These are phyloP conservation scores for Syzygium aqueum DNA, from an alignment of 345 rosid genomes.

Conservation along the genomic window DNA sequence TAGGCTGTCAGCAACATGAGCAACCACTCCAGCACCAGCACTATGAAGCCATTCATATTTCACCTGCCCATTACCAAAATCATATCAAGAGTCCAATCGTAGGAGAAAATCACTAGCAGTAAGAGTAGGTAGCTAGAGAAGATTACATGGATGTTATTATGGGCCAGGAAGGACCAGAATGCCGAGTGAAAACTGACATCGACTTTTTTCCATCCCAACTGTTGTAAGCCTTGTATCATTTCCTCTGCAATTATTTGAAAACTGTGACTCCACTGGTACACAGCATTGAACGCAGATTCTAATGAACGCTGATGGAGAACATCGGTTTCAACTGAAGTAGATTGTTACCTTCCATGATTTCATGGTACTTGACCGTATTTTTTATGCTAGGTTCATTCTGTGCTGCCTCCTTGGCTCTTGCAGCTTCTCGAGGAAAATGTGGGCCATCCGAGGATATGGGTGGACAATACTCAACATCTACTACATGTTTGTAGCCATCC, in stretches of 20 bases:
- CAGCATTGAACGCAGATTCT: background rate
- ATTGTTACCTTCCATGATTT: constrained; percentile 73
- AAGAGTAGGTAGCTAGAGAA: background rate
- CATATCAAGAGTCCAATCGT: background rate
- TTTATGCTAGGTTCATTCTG: constrained; percentile 54
- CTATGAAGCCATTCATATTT: constrained; percentile 76
- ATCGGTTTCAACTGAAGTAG: background rate
- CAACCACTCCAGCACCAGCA: constrained; percentile 87
- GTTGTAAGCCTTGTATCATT: constrained; percentile 86
- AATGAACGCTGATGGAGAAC: background rate
- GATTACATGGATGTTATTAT: constrained; percentile 82
- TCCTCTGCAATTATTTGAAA: constrained; percentile 51
- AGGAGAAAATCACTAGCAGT: background rate
- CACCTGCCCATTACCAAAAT: constrained; percentile 35
- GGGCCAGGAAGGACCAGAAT: constrained; percentile 92
- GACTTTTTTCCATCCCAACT: constrained; percentile 87
- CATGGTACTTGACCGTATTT: constrained; percentile 72
- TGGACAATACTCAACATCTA: constrained; percentile 83
- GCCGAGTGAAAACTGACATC: constrained; percentile 97
- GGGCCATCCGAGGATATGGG: constrained; percentile 82
- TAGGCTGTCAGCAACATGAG: constrained; percentile 90
- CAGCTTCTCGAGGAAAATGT: constrained; percentile 79
- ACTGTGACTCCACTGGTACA: background rate
- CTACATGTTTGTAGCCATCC: constrained; percentile 95
- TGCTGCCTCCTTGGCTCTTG: constrained; percentile 83